Evolutionary conservation across 2,329 filamentous ascomycete species (phyloP).

Genomic region (Epichloe gansuensis): DNA sequence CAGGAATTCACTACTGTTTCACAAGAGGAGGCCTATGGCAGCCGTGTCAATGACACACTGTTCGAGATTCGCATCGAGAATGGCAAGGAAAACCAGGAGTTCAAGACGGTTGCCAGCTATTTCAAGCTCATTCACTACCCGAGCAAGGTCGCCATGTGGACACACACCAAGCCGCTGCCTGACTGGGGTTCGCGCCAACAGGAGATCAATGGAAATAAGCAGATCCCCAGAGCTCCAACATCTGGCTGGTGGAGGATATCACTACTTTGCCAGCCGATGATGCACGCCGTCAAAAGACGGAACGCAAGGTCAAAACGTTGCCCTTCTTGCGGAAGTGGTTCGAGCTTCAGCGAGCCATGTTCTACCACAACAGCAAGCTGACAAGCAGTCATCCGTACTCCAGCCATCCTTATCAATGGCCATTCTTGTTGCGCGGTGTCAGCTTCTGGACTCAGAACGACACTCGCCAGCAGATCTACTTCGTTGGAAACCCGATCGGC

Average conservation of each 20-base stretch:
- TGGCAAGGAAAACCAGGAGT: constrained; percentile 68
- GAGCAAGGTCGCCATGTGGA: constrained; percentile 98
- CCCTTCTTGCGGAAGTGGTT: constrained; percentile 92
- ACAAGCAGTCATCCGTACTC: constrained; percentile 96
- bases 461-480: constrained; percentile 94
- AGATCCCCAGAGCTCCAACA: constrained; percentile 79
- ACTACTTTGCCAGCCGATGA: constrained; percentile 63
- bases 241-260: constrained; percentile 90
- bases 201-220: constrained; percentile 99
- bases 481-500: constrained; percentile 88
- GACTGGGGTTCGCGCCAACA: constrained; percentile 97
- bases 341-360: constrained; percentile 95
- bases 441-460: constrained; percentile 99
- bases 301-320: constrained; percentile 67
- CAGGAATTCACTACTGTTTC: constrained; percentile 90
- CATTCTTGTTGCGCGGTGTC: constrained; percentile 90
- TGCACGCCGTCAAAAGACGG: constrained; percentile 61
- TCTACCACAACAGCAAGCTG: constrained; percentile 97
- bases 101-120: constrained; percentile 81
- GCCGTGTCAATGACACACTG: constrained; percentile 74
- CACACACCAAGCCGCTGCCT: constrained; percentile 84
- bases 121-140: constrained; percentile 94
- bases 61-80: constrained; percentile 89
- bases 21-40: constrained; percentile 57
- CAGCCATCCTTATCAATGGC: constrained; percentile 93